Evolutionary conservation across 208 protist species (phyloP), one percentile per base, ranked within the genome.

Genomic region (Acanthamoeba sp.): DNA sequence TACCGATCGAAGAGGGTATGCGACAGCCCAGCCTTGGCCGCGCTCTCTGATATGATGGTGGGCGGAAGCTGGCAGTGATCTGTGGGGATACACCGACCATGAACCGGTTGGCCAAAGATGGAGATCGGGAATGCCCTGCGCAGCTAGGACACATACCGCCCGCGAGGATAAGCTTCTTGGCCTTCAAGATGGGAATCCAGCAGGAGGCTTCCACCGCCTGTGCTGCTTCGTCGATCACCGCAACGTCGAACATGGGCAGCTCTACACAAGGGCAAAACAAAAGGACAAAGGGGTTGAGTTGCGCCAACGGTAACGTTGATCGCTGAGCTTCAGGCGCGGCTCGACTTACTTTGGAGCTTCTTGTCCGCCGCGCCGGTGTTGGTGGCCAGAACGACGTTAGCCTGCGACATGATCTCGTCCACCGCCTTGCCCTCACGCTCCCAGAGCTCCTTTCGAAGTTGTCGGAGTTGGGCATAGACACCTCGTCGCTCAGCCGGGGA

Each of bases 171-270:
- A 90, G 20, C 73, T 57, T 64, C 6, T 92, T 73, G 20, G 89
- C 96, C 38, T 94, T 95, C 16, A 94, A 55, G 40, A 97, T 94
- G 6, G 97, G 90, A 48, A 98, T 98, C 97, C 97, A 98, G 59
- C 94, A 97, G n/a, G 52, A 71, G 20, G 95, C 85, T 34, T 98
- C 97, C 27, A 98, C 38, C 20, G 96, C 88, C 73, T 98, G 97
- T 16, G 95, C 96, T 34, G 96, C 96, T 66, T 97, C 96, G 82
- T 97, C 96, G 40, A 97, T 97, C 2, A 97, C 95, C 14, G 94
- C 52, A 10, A 96, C 36, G 76, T 97, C 96, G 95, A 95, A 95
- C 20, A 48, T 62, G 57, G 42, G 29, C 42, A 91, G 40, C 22
- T 52, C 42, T 94, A 55, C 29, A 78, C 27, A 92, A 50, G 1